Percentiles rank a stretch among this genome's conserved stretches.
Conservation (phyloP, 1,284 basidiomycete genomes). For the Melampsora americana region DNA sequence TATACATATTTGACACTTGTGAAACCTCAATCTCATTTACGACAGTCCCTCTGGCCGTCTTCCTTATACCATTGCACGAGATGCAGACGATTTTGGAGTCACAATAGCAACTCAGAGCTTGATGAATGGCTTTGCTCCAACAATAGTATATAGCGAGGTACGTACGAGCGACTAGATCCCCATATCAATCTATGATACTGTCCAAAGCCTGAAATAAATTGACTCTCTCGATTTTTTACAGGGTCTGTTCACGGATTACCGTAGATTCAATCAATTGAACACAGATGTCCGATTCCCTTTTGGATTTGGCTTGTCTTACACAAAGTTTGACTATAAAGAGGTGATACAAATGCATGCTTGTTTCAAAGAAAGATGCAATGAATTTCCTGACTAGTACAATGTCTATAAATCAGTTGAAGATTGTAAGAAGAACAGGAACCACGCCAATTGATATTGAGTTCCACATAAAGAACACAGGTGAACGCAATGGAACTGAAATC, state of each 20-base stretch:
- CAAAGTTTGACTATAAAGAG: constrained; percentile 27
- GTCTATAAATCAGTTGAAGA: background rate
- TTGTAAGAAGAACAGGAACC: background rate
- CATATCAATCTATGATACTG: too few relatives aligned
- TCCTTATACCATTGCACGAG: constrained; percentile 49
- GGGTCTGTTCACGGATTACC: constrained; percentile 22
- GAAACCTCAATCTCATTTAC: too few relatives aligned
- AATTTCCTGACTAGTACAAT: background rate
- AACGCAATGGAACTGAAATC: constrained; percentile 20
- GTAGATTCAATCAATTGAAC: constrained; percentile 29
- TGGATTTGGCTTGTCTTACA: constrained; percentile 43
- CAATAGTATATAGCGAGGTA: constrained; percentile 46
- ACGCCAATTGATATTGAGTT: constrained; percentile 8
- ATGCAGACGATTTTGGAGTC: constrained; percentile 47
- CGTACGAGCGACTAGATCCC: constrained; percentile 52
- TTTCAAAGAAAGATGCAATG: background rate
- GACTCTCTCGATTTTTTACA: background rate
- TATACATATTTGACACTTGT: constrained; percentile 66
- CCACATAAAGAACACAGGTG: constrained; percentile 23
- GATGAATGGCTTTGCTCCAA: background rate
- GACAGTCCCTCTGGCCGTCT: constrained; percentile 34
- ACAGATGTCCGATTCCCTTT: constrained; percentile 29
- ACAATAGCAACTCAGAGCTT: constrained; percentile 14
- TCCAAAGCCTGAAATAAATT: too few relatives aligned
- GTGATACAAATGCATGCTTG: background rate